Percentiles rank a stretch among this genome's conserved stretches.
Conservation (phyloP, 2,329 filamentous ascomycete species). For the Aspergillus pseudoglaucus region DNA sequence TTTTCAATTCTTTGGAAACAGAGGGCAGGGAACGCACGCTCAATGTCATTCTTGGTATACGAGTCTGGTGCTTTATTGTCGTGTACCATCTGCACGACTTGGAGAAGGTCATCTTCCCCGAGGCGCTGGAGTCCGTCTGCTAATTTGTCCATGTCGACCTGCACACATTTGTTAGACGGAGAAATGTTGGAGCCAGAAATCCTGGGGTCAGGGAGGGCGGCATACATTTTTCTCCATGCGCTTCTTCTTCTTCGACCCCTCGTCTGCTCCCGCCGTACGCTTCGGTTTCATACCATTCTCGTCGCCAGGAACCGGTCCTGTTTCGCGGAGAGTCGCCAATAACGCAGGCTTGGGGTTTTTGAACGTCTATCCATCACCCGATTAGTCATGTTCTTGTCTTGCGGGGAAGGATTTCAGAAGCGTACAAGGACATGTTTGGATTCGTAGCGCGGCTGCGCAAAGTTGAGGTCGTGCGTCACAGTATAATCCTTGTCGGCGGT, state of each 20-base stretch:
- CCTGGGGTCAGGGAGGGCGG: background rate
- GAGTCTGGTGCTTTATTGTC: constrained; percentile 93
- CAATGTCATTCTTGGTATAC: constrained; percentile 94
- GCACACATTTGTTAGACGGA: background rate
- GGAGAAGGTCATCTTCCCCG: constrained; percentile 83
- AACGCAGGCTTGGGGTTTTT: constrained; percentile 89
- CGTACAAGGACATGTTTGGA: constrained; percentile 66
- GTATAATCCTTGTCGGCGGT: constrained; percentile 81
- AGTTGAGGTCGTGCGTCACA: constrained; percentile 87
- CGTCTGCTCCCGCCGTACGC: constrained; percentile 48
- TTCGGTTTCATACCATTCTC: constrained; percentile 60
- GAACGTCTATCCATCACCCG: constrained; percentile 53
- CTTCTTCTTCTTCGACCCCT: constrained; percentile 70
- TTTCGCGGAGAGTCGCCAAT: constrained; percentile 70
- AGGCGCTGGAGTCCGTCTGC: constrained; percentile 86
- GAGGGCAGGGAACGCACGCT: constrained; percentile 56
- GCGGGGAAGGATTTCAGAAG: background rate
- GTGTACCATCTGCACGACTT: constrained; percentile 96
- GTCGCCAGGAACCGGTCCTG: constrained; percentile 75
- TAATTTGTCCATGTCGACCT: constrained; percentile 91
- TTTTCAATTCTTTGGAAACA: background rate
- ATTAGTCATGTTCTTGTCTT: constrained; percentile 1
- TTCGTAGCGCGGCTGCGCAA: constrained; percentile 74
- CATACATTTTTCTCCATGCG: constrained; percentile 56
- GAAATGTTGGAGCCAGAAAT: constrained; percentile 1